Percentiles rank a stretch among this genome's conserved stretches.
phyloP scores from a whole-genome alignment of 2,329 filamentous ascomycete species.

The Colletotrichum coccodes region DNA sequence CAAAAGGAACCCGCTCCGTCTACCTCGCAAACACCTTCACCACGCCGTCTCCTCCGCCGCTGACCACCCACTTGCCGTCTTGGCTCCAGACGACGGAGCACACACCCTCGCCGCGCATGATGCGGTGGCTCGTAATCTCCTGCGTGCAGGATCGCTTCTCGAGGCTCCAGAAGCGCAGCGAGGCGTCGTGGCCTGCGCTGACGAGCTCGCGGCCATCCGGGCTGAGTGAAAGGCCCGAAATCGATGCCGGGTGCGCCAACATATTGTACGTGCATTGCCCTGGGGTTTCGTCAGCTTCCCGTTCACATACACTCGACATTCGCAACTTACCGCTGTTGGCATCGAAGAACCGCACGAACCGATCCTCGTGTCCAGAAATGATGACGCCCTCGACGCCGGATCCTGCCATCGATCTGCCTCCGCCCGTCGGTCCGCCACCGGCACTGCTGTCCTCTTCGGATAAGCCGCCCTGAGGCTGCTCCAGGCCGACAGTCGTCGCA shows the following conservation, averaged over 20 bases:
- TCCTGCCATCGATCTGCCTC: slow-evolving; percentile 70
- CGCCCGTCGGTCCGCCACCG: slow-evolving; percentile 83
- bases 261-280: slow-evolving; percentile 99
- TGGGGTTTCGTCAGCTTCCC: slow-evolving; percentile 46
- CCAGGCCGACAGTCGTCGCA: slow-evolving; percentile 84
- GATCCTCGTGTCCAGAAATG: slow-evolving; percentile 96
- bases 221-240: slow-evolving; percentile 90
- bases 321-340: slow-evolving; percentile 90
- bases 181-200: slow-evolving; percentile 94
- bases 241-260: slow-evolving; percentile 94
- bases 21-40: slow-evolving; percentile 87
- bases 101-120: slow-evolving; percentile 96
- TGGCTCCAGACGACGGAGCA: slow-evolving; percentile 96
- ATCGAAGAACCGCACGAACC: slow-evolving; percentile 96
- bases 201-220: slow-evolving; percentile 95
- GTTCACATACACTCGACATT: background rate
- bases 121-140: slow-evolving; percentile 90
- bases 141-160: slow-evolving; percentile 96
- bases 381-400: slow-evolving; percentile 91
- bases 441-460: slow-evolving; percentile 77
- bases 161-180: slow-evolving; percentile 94
- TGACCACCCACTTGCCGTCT: slow-evolving; percentile 94
- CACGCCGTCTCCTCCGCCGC: slow-evolving; percentile 92
- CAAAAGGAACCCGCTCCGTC: slow-evolving; percentile 11
- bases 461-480: slow-evolving; percentile 72